phyloP scores from a whole-genome alignment of 2,329 filamentous ascomycete genomes.

The Pezicula neosporulosa region DNA sequence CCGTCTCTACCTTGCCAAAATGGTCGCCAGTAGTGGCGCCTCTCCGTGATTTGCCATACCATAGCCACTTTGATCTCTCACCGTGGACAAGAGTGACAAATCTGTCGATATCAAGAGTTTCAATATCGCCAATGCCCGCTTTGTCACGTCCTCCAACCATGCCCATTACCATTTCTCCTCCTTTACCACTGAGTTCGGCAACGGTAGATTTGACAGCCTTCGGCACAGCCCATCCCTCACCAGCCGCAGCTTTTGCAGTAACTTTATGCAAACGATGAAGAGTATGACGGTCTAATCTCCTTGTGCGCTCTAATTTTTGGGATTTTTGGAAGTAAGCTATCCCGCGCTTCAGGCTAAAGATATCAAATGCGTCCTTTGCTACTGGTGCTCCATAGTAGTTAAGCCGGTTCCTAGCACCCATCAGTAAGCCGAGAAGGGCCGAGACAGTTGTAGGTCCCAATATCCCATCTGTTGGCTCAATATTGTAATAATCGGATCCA shows the following conservation, averaged over 20 bases:
- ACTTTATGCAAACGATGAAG: constrained; percentile 74
- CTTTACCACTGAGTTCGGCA: constrained; percentile 88
- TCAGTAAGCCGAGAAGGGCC: constrained; percentile 79
- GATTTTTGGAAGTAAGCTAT: constrained; percentile 89
- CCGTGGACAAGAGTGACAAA: constrained; percentile 78
- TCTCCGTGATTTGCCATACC: constrained; percentile 77
- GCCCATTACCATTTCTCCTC: constrained; percentile 92
- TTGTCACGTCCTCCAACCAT: constrained; percentile 83
- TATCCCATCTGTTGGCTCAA: constrained; percentile 89
- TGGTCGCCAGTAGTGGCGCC: constrained; percentile 52
- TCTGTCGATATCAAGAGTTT: constrained; percentile 83
- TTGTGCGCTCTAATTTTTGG: constrained; percentile 73
- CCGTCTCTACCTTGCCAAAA: constrained; percentile 40
- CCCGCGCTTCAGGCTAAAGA: constrained; percentile 76
- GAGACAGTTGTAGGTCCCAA: constrained; percentile 89
- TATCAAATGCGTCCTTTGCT: constrained; percentile 87
- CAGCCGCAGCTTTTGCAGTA: constrained; percentile 87
- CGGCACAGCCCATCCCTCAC: constrained; percentile 89
- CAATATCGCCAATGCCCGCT: constrained; percentile 85
- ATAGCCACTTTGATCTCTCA: constrained; percentile 87
- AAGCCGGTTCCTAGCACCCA: constrained; percentile 86
- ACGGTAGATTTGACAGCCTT: constrained; percentile 94
- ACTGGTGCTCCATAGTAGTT: constrained; percentile 82
- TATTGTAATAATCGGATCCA: constrained; percentile 85
- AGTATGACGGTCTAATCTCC: constrained; percentile 79